phyloP scores from a whole-genome alignment of 768 basidiomycete species.

The Filobasidium floriforme region DNA sequence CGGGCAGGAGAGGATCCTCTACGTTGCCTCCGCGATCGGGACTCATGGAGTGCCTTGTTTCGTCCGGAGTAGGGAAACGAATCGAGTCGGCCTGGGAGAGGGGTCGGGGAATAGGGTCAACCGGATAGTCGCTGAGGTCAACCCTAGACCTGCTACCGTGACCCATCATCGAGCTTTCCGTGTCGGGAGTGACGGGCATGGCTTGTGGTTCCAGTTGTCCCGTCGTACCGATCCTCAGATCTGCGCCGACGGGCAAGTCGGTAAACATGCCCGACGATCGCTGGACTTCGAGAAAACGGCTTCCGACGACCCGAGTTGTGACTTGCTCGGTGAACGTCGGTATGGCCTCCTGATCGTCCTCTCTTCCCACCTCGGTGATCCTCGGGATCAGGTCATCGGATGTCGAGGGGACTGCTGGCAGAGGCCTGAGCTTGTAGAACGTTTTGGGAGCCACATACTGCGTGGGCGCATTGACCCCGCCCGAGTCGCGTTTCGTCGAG shows the following conservation, averaged over 20 bases:
- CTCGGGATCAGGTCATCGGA: conserved; percentile 53
- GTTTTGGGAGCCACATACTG: conserved; percentile 72
- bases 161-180: neutral
- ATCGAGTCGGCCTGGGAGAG: neutral
- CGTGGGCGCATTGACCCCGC: conserved; percentile 51
- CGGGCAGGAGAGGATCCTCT: neutral
- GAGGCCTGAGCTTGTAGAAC: conserved; percentile 65
- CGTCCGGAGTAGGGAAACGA: conserved; percentile 4
- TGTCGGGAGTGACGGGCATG: neutral
- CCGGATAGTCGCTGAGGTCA: neutral
- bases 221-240: neutral
- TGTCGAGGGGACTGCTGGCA: conserved; percentile 52
- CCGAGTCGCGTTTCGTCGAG: neutral
- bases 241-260: neutral
- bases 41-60: neutral
- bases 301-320: conserved; percentile 58
- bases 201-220: neutral
- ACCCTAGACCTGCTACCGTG: neutral
- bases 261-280: conserved; percentile 49
- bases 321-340: conserved; percentile 56
- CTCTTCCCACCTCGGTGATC: conserved; percentile 23
- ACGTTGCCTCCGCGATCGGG: neutral
- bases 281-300: conserved; percentile 66
- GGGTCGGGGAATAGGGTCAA: neutral
- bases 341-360: conserved; percentile 42